A percentile compares a stretch with the other conserved stretches of the same genome.
These are phyloP conservation scores for Adansonia digitata DNA, from an alignment of 345 rosid species.

Conservation along the genomic window DNA sequence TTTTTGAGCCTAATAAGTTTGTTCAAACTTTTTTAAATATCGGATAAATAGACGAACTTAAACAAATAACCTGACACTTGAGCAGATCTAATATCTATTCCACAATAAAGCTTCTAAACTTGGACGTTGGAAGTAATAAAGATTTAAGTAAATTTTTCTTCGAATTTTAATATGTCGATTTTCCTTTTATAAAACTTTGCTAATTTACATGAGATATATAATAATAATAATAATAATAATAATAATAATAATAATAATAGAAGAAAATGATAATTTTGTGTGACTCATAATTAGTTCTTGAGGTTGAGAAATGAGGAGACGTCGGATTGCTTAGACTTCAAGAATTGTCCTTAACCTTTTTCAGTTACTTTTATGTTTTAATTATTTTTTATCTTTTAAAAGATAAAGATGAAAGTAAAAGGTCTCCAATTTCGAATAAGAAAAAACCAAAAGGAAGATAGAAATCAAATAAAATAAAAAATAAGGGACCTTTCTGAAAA, in stretches of 20 bases:
- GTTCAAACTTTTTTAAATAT: no score
- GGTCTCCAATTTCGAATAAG: neutral
- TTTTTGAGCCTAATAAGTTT: no score
- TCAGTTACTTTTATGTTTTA: neutral
- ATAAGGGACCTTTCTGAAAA: neutral
- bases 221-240: neutral
- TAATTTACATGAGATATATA: neutral
- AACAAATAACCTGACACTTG: no score
- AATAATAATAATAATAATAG: neutral
- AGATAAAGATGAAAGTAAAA: neutral
- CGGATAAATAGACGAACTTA: no score
- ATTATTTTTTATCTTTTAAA: neutral
- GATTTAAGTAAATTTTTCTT: neutral
- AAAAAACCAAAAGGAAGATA: neutral
- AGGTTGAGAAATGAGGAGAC: neutral
- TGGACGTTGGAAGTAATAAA: neutral
- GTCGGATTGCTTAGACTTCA: neutral
- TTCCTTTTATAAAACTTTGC: neutral
- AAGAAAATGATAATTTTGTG: neutral
- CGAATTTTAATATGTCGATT: neutral
- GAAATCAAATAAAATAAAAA: neutral
- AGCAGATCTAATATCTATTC: no score
- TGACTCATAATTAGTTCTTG: neutral
- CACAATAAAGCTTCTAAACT: neutral
- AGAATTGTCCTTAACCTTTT: neutral